Conservation (phyloP, 148 eudicot species). For the Vaccinium macrocarpon region DNA sequence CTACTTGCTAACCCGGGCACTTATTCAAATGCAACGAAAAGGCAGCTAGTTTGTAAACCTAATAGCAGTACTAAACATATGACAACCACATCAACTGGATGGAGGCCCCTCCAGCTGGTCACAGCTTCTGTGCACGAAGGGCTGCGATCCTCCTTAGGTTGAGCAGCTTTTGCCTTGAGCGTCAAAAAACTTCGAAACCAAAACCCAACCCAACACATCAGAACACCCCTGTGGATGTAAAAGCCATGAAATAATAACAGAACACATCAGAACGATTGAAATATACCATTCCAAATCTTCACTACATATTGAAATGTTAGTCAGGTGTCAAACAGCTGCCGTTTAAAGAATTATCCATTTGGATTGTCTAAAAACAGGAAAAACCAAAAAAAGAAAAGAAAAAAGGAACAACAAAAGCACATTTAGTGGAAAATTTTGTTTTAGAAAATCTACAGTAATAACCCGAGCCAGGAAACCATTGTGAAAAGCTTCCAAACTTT, state of each 20-base stretch:
- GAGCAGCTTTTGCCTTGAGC: background rate
- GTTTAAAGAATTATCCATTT: background rate
- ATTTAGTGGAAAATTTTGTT: background rate
- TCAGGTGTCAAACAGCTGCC: background rate
- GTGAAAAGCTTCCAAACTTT: background rate
- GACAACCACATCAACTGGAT: background rate
- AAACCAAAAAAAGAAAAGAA: background rate
- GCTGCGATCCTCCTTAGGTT: background rate
- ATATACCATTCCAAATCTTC: background rate
- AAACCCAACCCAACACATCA: background rate
- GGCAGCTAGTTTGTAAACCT: background rate
- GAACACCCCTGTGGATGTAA: background rate
- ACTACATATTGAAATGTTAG: background rate
- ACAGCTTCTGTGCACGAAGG: background rate
- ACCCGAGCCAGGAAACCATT: background rate
- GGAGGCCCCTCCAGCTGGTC: background rate
- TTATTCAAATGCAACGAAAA: background rate
- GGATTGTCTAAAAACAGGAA: background rate
- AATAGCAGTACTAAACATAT: background rate
- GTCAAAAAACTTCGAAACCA: background rate
- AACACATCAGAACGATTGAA: background rate
- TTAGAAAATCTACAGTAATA: background rate
- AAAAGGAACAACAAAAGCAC: background rate
- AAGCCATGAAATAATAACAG: background rate
- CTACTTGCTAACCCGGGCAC: background rate